These are phyloP conservation scores for Lyophyllum decastes DNA, from an alignment of 768 basidiomycete genomes.

Conservation along the genomic window DNA sequence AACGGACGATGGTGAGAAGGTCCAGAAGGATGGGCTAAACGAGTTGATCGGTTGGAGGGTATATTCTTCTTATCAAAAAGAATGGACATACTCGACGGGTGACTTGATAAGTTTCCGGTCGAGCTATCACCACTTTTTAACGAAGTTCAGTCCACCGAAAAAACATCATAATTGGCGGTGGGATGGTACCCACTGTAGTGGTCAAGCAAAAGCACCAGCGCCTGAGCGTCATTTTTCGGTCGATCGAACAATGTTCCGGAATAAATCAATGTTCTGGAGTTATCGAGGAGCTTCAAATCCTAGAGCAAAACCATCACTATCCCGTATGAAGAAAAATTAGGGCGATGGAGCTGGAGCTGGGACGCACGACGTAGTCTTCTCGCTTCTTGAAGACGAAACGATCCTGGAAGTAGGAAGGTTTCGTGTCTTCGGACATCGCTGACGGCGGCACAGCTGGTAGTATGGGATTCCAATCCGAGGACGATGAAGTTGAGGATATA, in stretches of 20 bases:
- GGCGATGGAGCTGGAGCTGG: neutral
- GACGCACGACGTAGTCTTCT: neutral
- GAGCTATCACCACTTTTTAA: conserved; percentile 82
- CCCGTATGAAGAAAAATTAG: neutral
- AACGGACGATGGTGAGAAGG: conserved; percentile 79
- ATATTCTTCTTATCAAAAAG: neutral
- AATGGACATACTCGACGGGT: conserved; percentile 64
- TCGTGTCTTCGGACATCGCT: neutral
- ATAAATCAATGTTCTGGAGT: neutral
- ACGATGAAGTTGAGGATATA: neutral
- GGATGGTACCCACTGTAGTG: conserved; percentile 71
- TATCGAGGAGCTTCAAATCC: neutral
- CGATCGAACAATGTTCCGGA: conserved; percentile 26
- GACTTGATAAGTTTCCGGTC: conserved; percentile 79
- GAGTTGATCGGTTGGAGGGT: conserved; percentile 3
- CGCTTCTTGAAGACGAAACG: neutral
- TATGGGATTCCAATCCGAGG: neutral
- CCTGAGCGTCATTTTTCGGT: conserved; percentile 32
- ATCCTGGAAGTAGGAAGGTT: neutral
- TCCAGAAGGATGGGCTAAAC: conserved; percentile 91
- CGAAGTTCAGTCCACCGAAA: conserved; percentile 9
- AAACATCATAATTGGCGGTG: neutral
- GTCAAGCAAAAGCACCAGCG: conserved; percentile 82
- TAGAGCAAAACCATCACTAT: neutral
- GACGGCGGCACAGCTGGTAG: neutral